Base-by-base conservation (phyloP, 2,329 filamentous ascomycete genomes). In the Pseudonectria foliicola region DNA sequence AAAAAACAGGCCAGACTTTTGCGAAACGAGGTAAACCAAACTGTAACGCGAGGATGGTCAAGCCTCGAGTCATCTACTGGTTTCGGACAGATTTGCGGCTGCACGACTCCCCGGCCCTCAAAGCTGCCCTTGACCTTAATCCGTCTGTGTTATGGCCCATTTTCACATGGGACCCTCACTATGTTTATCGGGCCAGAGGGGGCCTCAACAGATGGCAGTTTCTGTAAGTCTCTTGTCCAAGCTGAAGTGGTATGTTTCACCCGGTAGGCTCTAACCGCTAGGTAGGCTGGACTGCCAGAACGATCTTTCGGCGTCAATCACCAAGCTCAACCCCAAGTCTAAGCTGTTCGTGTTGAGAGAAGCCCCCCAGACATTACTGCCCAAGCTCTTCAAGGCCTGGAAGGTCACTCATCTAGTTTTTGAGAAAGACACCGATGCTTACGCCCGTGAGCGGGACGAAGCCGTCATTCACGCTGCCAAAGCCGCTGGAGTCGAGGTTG, bases 121-220 rank as follows among this genome's bases (percentile, higher is more conserved):
- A 79, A 54, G 81, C 82, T 3, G 84, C 84, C 1, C 60, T 89
- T 7, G 79, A 82, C 38, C 66, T 88, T 6, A 67, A 82, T 1
- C 81, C 83, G 2, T 71, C 73, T 34, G 75, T 72, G 13, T 63
- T 89, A 16, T 88, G 81, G 66, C 83, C 82, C 1, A 73, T 88
- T 29, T 89, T 84, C 70, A 85, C 80, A 2, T 89, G 82, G 81
- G 83, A 87, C 54, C 82, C 82, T 37, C 81, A 88, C 55, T 88
- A 88, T 53, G 81, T 88, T 16, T 87, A 86, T 54, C 71, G 71
- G 23, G 76, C 79, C 1, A 71, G 82, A 38, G 82, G 80, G 4
- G 81, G 81, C 0, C 64, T 76, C 7, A 89, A 89, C 50, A 67
- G 84, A 46, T 88, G 82, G 80, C 78, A 85, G 48, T 88, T 81